Evolutionary conservation across 2,329 filamentous ascomycete genomes (phyloP).

Genomic region (Rasamsonia emersonii): DNA sequence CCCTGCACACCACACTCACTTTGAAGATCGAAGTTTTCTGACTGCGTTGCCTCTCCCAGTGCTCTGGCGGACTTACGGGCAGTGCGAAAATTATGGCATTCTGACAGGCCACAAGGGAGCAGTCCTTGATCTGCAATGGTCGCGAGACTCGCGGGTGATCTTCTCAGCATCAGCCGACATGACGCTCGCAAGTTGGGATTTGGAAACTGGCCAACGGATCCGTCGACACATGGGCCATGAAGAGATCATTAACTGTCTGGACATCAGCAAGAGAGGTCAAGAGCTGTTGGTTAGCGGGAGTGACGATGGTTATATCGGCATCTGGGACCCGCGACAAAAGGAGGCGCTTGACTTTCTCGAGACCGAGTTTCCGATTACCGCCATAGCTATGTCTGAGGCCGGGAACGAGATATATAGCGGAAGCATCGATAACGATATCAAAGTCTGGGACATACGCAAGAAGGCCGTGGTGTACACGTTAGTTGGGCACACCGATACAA

Average conservation of each 20-base stretch:
- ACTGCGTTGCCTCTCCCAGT: constrained; percentile 43
- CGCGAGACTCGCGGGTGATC: constrained; percentile 80
- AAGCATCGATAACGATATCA: constrained; percentile 94
- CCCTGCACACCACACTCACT: neutral
- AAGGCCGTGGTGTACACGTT: constrained; percentile 81
- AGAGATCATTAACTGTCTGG: constrained; percentile 87
- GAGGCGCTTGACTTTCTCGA: constrained; percentile 79
- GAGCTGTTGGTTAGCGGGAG: constrained; percentile 85
- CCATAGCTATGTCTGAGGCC: constrained; percentile 82
- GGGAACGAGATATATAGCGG: constrained; percentile 93
- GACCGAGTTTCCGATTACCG: constrained; percentile 86
- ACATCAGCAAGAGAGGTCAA: constrained; percentile 80
- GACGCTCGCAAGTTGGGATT: constrained; percentile 89
- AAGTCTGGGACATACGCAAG: constrained; percentile 94
- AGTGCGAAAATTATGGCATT: constrained; percentile 89
- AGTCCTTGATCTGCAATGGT: constrained; percentile 90
- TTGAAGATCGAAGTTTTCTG: neutral
- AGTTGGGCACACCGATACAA: constrained; percentile 80
- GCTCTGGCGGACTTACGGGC: constrained; percentile 85
- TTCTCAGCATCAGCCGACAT: constrained; percentile 92
- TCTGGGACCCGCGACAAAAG: constrained; percentile 93
- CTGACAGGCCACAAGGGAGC: constrained; percentile 86
- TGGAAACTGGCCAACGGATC: constrained; percentile 86
- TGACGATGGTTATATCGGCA: constrained; percentile 86
- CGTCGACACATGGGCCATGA: constrained; percentile 88